These are phyloP conservation scores for Coemansia sp. DNA, from an alignment of 192 early-diverging fungal species.

Conservation along the genomic window DNA sequence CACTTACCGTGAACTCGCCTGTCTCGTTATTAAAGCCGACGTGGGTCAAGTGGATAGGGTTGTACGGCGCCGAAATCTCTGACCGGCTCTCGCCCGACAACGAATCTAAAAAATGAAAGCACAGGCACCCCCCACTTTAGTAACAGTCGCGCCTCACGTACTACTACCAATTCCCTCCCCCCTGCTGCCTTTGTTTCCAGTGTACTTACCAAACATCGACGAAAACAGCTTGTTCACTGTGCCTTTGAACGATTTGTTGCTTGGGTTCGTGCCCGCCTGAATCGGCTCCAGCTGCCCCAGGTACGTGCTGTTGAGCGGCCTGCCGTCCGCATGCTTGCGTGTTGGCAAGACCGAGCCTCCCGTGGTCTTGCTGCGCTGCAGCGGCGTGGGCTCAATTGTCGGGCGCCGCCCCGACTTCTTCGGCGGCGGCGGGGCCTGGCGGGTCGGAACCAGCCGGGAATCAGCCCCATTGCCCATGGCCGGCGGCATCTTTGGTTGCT, in stretches of 20 bases:
- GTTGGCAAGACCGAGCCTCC: constrained; percentile 34
- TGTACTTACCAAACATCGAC: constrained; percentile 52
- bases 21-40: constrained; percentile 97
- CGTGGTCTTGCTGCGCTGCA: constrained; percentile 55
- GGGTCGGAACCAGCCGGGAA: constrained; percentile 25
- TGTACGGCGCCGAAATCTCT: constrained; percentile 93
- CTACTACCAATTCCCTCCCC: no score
- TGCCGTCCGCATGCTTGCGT: constrained; percentile 50
- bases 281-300: constrained; percentile 53
- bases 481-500: no score
- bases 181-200: no score
- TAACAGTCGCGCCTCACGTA: no score
- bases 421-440: constrained; percentile 46
- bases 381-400: constrained; percentile 13
- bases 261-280: constrained; percentile 33
- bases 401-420: constrained; percentile 48
- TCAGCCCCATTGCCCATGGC: no score
- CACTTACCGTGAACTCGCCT: constrained; percentile 84
- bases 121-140: no score
- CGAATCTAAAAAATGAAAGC: constrained; percentile 42
- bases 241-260: constrained; percentile 54
- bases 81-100: constrained; percentile 68
- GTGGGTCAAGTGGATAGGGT: constrained; percentile 95
- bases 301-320: constrained; percentile 52
- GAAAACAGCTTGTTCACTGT: constrained; percentile 54